Base-by-base conservation (phyloP, 169 alveolate genomes). In the Cyclospora cayetanensis region DNA sequence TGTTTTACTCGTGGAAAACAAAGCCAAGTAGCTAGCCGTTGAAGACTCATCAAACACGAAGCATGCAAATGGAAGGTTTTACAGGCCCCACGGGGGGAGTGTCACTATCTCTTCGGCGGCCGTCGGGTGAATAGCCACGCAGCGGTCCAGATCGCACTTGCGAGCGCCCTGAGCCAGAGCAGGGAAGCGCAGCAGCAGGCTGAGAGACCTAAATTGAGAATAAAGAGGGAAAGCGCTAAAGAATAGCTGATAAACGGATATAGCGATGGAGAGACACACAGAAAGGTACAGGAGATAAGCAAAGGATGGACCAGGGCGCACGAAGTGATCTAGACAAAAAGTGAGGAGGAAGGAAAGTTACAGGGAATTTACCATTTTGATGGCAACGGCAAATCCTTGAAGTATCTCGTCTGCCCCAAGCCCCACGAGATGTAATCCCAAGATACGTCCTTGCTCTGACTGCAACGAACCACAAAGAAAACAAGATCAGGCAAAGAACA, bases 371-470 rank as follows among this genome's bases (percentile, higher is more conserved):
- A 91, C 95, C 98, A 97, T 95, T 63, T 95, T 95, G 55, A 97
- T 92, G 11, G 98, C 98, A 2, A 97, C 97, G 2, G 97, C 97
- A 89, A 96, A 97, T n/a, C 99, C 99, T 93, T 97, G 97, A 12
- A 97, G 90, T 37, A 97, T 95, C 94, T 97, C 99, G 35, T 96
- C 99, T 5, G 97, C 98, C 70, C 95, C 95, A 90, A 96, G 93
- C 12, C 98, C 98, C 31, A 96, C 76, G 41, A 95, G 94, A 87
- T 97, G 98, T 66, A 97, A 95, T 25, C 98, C 99, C 37, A 97
- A 93, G 34, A 97, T 96, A 87, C 94, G 93, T 79, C 96, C 97
- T n/a, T 95, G 94, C 35, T 93, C 93, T 46, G 90, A 31, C 70
- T 70, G 52, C 84, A 92, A 22, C 90, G 97, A 94, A 55, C 97